These are phyloP conservation scores for Talaromyces proteolyticus DNA, from an alignment of 495 filamentous ascomycete genomes.

Conservation along the genomic window DNA sequence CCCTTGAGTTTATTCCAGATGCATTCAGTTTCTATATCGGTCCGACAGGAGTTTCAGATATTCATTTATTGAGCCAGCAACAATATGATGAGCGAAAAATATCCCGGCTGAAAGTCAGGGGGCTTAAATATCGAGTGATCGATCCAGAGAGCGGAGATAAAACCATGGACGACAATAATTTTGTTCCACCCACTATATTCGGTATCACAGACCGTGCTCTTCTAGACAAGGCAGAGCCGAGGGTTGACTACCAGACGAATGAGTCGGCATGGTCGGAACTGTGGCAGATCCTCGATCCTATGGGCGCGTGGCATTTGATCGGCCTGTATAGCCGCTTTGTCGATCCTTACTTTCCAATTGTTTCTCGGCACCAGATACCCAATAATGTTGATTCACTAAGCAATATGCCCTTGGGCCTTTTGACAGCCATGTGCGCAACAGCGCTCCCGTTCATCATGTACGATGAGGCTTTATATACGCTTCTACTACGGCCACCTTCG, in stretches of 20 bases:
- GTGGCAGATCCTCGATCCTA: not conserved
- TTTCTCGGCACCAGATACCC: not conserved
- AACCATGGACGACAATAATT: not conserved
- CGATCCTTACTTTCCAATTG: not conserved
- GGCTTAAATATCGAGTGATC: not conserved
- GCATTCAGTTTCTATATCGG: not conserved
- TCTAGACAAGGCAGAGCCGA: not conserved
- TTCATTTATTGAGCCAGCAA: not conserved
- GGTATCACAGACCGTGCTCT: not conserved
- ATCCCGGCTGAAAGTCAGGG: not conserved
- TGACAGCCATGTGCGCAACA: not conserved
- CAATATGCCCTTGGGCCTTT: not conserved
- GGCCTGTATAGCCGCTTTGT: not conserved
- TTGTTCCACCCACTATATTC: not conserved
- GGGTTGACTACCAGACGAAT: not conserved
- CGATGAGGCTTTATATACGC: not conserved
- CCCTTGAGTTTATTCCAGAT: not conserved
- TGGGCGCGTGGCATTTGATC: not conserved
- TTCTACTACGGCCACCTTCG: not conserved
- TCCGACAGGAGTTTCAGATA: not conserved
- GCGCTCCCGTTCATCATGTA: not conserved
- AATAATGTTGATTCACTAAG: not conserved
- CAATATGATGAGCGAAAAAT: not conserved
- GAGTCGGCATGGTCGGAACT: not conserved
- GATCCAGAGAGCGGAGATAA: not conserved